Conservation (phyloP, 106 monocot species). For the Dendrobium huoshanense region DNA sequence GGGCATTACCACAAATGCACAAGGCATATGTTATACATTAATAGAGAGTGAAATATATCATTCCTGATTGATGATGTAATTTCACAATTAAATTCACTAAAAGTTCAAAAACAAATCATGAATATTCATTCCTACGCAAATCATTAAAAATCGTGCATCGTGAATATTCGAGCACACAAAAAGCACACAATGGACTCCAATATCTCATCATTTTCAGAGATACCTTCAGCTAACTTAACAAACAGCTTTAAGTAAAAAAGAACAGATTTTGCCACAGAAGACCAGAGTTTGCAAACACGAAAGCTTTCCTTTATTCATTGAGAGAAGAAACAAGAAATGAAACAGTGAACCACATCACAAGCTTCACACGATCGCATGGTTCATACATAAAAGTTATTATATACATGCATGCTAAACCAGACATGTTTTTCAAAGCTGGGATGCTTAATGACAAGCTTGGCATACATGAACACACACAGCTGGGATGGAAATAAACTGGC, state of each 20-base stretch:
- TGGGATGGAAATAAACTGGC: background rate
- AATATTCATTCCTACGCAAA: no score
- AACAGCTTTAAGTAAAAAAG: background rate
- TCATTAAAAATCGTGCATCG: no score
- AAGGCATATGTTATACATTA: no score
- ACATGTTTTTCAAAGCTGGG: background rate
- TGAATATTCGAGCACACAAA: background rate
- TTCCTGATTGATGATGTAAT: no score
- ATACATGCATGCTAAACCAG: background rate
- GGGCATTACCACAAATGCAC: no score
- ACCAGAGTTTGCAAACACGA: background rate
- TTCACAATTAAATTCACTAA: no score
- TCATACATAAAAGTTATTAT: background rate
- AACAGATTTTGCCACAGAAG: background rate
- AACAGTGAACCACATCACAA: background rate
- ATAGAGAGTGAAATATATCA: no score
- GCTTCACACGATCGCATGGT: background rate
- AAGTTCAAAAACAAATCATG: no score
- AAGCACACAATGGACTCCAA: background rate
- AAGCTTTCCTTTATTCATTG: background rate
- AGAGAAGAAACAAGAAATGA: background rate
- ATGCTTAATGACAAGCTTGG: background rate
- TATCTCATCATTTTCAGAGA: background rate
- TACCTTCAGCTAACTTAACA: background rate
- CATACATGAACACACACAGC: background rate